Percentiles rank a stretch among this genome's conserved stretches.
Evolutionary conservation across 2,329 filamentous ascomycete species (phyloP).

Genomic region (Diplodia intermedia): DNA sequence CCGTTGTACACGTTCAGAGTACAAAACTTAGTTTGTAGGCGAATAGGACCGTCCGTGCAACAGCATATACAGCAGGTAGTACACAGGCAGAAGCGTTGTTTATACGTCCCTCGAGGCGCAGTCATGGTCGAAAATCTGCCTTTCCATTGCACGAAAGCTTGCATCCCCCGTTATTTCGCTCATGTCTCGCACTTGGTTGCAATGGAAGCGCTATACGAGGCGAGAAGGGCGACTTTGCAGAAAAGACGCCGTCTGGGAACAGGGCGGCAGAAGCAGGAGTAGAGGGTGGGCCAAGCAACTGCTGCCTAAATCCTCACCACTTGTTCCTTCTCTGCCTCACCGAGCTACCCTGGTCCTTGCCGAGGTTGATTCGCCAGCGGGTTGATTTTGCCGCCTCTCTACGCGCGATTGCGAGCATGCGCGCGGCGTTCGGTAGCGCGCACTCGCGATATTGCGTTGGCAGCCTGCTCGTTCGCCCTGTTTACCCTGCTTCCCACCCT

Average conservation of each 20-base stretch:
- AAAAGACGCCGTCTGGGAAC: background rate
- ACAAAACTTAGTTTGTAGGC: background rate
- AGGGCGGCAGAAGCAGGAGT: background rate
- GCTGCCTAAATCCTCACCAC: background rate
- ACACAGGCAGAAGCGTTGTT: conserved; percentile 1
- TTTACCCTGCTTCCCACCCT: background rate
- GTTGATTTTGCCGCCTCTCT: background rate
- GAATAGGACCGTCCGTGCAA: background rate
- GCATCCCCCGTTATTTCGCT: background rate
- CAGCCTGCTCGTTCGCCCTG: background rate
- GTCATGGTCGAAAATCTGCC: background rate
- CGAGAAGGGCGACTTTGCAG: background rate
- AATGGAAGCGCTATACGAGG: background rate
- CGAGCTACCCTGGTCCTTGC: background rate
- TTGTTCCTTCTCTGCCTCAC: background rate
- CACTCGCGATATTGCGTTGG: background rate
- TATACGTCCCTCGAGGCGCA: background rate
- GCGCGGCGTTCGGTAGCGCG: background rate
- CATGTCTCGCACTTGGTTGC: background rate
- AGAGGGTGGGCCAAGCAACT: background rate
- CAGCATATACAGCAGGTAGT: background rate
- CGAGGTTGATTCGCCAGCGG: background rate
- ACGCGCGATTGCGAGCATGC: background rate
- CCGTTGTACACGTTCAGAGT: background rate
- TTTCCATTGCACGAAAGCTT: background rate